Base-by-base conservation (phyloP, 1,284 basidiomycete genomes). In the Boletus calvinii region DNA sequence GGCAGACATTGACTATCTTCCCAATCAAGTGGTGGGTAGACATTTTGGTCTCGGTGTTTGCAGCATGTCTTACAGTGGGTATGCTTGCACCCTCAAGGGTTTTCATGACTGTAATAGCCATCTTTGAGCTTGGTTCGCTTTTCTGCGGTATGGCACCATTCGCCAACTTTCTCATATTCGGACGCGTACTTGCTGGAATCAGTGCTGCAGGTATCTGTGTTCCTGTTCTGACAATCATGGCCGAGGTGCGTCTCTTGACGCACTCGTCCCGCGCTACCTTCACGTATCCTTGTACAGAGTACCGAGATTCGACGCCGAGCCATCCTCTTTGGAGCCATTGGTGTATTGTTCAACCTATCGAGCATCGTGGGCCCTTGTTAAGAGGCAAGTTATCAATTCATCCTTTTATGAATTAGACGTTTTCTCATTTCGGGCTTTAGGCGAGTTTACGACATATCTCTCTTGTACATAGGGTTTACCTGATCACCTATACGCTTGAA, bases 151-250 rank as follows among this genome's bases (percentile, higher is more conserved):
- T n/a, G n/a, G n/a, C n/a, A n/a, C n/a, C n/a, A n/a, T n/a, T n/a
- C n/a, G n/a, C n/a, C n/a, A n/a, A n/a, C 12, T 66, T 77, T 24
- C 63, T 79, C 42, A 77, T 79, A 47, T 61, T 78, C 22, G 77
- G 76, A 8, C 63, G 74, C 9, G 69, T 72, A 1, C 55, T 75
- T 26, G 63, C 74, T 4, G 75, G 74, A 3, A 53, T 69, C 3
- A 74, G 75, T 11, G 74, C 57, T 26, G 51, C 48, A 1, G 58
- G 58, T n/a, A 57, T 59, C 6, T 60, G 44, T 18, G 49, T 60
- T 10, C 53, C 53, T 35, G 54, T 56, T 31, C 31, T 59, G 37
- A 59, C 57, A 1, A 53, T 59, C 36, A 37, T 53, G 31, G 53
- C 57, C 4, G 39, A 59, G 32, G 57, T 49, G 9, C 20, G 44